Evolutionary conservation across 371 early-diverging fungal species (phyloP).

Genomic region (Nematocida displodere): DNA sequence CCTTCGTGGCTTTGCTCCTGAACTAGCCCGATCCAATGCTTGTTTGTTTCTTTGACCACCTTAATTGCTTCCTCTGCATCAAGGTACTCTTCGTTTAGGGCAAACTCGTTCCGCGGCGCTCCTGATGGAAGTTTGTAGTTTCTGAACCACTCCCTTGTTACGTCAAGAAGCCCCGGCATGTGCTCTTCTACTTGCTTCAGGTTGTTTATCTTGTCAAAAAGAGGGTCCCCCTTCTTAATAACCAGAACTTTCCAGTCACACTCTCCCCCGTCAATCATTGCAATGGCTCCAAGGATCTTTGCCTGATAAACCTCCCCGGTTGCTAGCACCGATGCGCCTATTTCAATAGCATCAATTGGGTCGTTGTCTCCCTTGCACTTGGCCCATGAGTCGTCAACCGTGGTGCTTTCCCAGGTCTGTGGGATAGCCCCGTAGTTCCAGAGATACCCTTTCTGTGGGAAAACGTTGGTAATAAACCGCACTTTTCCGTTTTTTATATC

Average conservation of each 20-base stretch:
- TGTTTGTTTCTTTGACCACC: slow-evolving; percentile 80
- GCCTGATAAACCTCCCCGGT: slow-evolving; percentile 92
- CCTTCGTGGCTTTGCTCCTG: slow-evolving; percentile 70
- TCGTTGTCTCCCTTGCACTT: slow-evolving; percentile 88
- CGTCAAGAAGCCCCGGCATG: slow-evolving; percentile 83
- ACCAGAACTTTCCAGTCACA: slow-evolving; percentile 98
- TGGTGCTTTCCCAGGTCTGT: slow-evolving; percentile 96
- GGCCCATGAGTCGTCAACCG: slow-evolving; percentile 73
- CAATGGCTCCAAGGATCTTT: slow-evolving; percentile 90
- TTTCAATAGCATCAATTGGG: slow-evolving; percentile 92
- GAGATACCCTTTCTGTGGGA: slow-evolving; percentile 98
- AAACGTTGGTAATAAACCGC: slow-evolving; percentile 92
- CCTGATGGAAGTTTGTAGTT: slow-evolving; percentile 85
- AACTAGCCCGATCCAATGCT: slow-evolving; percentile 80
- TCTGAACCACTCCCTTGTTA: slow-evolving; percentile 93
- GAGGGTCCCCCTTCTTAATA: slow-evolving; percentile 84
- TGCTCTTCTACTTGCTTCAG: slow-evolving; percentile 88
- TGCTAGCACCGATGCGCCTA: slow-evolving; percentile 78
- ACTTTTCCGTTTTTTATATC: slow-evolving; percentile 95
- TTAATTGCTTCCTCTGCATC: slow-evolving; percentile 76
- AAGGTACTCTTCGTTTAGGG: slow-evolving; percentile 80
- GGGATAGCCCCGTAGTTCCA: slow-evolving; percentile 99
- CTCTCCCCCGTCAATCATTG: slow-evolving; percentile 84
- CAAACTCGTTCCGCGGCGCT: slow-evolving; percentile 92
- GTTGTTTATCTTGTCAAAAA: slow-evolving; percentile 81